These are phyloP conservation scores for Fusarium begoniae DNA, from an alignment of 2,329 filamentous ascomycete species.

Conservation along the genomic window DNA sequence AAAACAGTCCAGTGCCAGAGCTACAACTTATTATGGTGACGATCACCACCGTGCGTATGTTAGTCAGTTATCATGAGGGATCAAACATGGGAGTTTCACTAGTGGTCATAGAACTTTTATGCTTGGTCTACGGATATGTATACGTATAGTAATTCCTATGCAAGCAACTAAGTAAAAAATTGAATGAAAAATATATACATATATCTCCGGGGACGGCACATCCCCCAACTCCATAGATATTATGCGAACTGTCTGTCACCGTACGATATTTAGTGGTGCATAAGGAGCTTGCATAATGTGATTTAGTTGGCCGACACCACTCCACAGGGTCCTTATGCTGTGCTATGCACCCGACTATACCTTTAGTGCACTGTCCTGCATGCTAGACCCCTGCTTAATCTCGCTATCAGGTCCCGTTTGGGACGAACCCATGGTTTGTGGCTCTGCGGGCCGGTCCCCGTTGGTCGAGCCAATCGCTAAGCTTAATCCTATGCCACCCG, in stretches of 20 bases:
- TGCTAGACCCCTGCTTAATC: constrained; percentile 33
- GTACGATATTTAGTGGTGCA: not conserved
- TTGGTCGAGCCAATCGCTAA: constrained; percentile 14
- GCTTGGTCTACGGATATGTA: not conserved
- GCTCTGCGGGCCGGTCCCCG: constrained; percentile 27
- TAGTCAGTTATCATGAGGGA: not conserved
- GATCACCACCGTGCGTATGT: not conserved
- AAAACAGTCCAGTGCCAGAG: not conserved
- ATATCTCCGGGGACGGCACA: not conserved
- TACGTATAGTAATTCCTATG: not conserved
- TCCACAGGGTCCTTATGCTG: not conserved
- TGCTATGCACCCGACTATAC: not conserved
- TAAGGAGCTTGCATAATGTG: constrained; percentile 2
- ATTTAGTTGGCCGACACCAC: constrained; percentile 11
- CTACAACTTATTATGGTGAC: not conserved
- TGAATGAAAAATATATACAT: too few relatives aligned
- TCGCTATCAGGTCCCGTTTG: constrained; percentile 24
- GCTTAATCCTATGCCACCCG: not conserved
- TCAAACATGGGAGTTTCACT: not conserved
- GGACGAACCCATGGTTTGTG: constrained; percentile 8
- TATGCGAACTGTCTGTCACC: not conserved
- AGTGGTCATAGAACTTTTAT: not conserved
- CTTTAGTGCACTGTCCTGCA: not conserved
- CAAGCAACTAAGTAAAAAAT: not conserved
- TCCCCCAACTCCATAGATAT: not conserved